Evolutionary conservation across 148 eudicot species (phyloP).

Genomic region (Cornus suecica): DNA sequence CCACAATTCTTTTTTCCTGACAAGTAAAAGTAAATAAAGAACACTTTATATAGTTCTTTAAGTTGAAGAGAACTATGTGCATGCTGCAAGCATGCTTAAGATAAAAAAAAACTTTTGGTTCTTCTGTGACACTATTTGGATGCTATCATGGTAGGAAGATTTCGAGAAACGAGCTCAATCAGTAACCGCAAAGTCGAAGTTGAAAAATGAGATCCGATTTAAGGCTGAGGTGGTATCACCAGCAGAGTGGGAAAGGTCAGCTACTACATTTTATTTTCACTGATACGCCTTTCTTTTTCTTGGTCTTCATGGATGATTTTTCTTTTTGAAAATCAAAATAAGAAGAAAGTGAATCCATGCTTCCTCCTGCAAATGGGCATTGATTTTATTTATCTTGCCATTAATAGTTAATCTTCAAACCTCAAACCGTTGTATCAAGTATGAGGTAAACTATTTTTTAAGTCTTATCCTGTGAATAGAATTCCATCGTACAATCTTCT

Average conservation of each 20-base stretch:
- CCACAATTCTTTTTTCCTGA: too few relatives aligned
- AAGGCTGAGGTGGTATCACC: constrained; percentile 91
- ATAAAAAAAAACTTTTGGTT: background rate
- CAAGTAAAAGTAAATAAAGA: too few relatives aligned
- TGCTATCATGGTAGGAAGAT: constrained; percentile 63
- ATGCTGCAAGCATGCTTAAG: too few relatives aligned
- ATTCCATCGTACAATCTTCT: background rate
- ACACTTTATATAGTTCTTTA: background rate
- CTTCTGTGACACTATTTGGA: constrained; percentile 6
- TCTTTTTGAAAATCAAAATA: background rate
- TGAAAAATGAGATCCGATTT: constrained; percentile 81
- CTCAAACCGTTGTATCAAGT: background rate
- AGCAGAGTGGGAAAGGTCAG: constrained; percentile 94
- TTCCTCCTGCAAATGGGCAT: background rate
- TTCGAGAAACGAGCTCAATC: constrained; percentile 89
- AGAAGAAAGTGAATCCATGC: background rate
- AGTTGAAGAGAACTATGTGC: background rate
- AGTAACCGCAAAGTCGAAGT: constrained; percentile 67
- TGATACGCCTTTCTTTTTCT: background rate
- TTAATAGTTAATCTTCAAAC: too few relatives aligned
- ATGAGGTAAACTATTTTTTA: background rate
- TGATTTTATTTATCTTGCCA: background rate
- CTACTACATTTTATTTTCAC: background rate
- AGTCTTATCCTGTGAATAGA: background rate
- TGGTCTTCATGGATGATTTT: background rate